phyloP scores from a whole-genome alignment of 208 protist genomes.

The Trypanosoma grayi region DNA sequence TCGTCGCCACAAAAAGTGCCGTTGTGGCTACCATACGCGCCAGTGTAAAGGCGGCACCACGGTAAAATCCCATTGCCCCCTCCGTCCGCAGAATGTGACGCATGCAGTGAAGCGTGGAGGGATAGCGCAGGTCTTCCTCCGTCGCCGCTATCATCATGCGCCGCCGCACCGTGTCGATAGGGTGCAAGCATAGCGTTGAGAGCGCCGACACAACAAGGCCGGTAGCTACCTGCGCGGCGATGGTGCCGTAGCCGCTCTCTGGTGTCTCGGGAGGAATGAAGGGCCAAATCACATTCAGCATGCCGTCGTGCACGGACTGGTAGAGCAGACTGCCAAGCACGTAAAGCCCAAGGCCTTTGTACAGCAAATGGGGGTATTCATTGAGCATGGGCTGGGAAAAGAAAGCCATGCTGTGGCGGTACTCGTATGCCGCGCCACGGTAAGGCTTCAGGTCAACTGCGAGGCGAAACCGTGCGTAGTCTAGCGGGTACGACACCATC shows the following conservation, averaged over 20 bases:
- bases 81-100: constrained; percentile 52
- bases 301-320: constrained; percentile 32
- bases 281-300: constrained; percentile 35
- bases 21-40: constrained; percentile 47
- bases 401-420: constrained; percentile 70
- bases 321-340: constrained; percentile 71
- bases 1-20: constrained; percentile 32
- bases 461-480: constrained; percentile 76
- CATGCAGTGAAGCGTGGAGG: constrained; percentile 51
- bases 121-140: constrained; percentile 60
- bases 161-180: constrained; percentile 69
- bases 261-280: constrained; percentile 49
- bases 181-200: constrained; percentile 72
- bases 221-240: constrained; percentile 39
- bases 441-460: constrained; percentile 71
- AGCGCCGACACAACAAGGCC: constrained; percentile 48
- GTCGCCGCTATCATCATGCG: constrained; percentile 83
- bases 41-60: constrained; percentile 61
- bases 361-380: constrained; percentile 71
- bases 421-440: constrained; percentile 50
- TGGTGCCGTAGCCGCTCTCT: constrained; percentile 31
- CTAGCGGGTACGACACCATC: constrained; percentile 74
- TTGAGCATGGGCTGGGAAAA: constrained; percentile 64
- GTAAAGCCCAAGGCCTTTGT: constrained; percentile 64
- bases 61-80: constrained; percentile 64